These are phyloP conservation scores for Avena insularis DNA, from an alignment of 176 grass and related monocot species.

Conservation along the genomic window DNA sequence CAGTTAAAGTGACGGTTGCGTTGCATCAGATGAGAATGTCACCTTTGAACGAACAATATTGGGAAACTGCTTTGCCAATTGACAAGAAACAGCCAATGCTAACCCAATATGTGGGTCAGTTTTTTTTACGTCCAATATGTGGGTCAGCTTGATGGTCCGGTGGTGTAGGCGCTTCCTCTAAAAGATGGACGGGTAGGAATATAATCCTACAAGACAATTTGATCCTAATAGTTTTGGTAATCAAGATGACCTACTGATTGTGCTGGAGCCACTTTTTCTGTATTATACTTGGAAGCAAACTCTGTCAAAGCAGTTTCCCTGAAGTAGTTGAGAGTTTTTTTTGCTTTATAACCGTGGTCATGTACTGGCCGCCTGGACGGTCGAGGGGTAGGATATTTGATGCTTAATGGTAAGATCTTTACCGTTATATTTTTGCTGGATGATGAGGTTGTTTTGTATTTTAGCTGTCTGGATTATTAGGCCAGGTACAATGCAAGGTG, in stretches of 20 bases:
- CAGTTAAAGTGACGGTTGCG: slow-evolving; percentile 3
- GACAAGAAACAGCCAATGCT: background rate
- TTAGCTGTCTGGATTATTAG: background rate
- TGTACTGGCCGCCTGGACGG: background rate
- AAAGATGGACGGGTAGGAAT: slow-evolving; percentile 33
- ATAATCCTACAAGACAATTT: background rate
- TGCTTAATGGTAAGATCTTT: background rate
- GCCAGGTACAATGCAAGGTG: too few relatives aligned
- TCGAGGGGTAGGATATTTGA: background rate
- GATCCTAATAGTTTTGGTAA: slow-evolving; percentile 30
- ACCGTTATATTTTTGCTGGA: slow-evolving; percentile 2
- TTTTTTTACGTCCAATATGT: too few relatives aligned
- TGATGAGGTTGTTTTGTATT: slow-evolving; percentile 11
- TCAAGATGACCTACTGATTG: background rate
- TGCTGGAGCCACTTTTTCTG: slow-evolving; percentile 17
- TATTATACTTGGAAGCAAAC: slow-evolving; percentile 35
- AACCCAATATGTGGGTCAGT: too few relatives aligned
- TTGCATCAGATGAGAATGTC: background rate
- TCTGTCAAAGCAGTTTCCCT: background rate
- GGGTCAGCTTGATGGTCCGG: slow-evolving; percentile 29
- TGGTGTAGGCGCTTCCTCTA: slow-evolving; percentile 15
- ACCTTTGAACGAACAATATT: slow-evolving; percentile 16
- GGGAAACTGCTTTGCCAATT: slow-evolving; percentile 28
- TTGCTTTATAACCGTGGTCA: background rate
- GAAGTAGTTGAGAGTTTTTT: background rate